Evolutionary conservation across 1,139 yeast genomes (phyloP).

Genomic region (Yamadazyma songkhlaensis): DNA sequence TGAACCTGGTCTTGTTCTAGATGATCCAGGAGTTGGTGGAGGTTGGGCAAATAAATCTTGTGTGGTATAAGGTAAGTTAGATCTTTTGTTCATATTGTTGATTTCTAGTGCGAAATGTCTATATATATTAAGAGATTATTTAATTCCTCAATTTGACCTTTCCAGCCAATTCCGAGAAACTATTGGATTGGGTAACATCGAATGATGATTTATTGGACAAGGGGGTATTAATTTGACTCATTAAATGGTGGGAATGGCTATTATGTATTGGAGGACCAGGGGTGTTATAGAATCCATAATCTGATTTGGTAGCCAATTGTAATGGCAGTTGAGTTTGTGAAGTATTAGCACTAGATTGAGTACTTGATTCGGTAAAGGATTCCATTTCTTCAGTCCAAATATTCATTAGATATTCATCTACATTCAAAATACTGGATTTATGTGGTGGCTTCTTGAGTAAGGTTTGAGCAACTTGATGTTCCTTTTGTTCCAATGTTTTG

Average conservation of each 20-base stretch:
- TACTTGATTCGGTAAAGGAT: background rate
- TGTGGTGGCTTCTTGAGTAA: background rate
- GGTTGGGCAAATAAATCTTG: slow-evolving; percentile 38
- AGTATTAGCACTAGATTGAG: background rate
- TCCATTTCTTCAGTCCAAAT: slow-evolving; percentile 13
- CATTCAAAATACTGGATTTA: slow-evolving; percentile 2
- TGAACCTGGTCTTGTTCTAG: slow-evolving; percentile 10
- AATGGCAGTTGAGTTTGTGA: slow-evolving; percentile 3
- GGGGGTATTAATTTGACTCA: slow-evolving; percentile 1
- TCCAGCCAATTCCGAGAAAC: slow-evolving; percentile 10
- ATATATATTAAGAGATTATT: background rate
- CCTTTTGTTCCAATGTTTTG: slow-evolving; percentile 1
- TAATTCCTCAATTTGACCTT: slow-evolving; percentile 8
- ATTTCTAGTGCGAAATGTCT: background rate
- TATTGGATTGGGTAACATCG: slow-evolving; percentile 7
- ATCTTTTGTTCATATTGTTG: slow-evolving; percentile 24
- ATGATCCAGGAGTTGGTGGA: slow-evolving; percentile 12
- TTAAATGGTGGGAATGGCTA: background rate
- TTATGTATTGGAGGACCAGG: background rate
- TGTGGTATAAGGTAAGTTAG: slow-evolving; percentile 36
- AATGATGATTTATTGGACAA: slow-evolving; percentile 9
- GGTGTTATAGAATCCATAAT: background rate
- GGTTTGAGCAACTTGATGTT: background rate
- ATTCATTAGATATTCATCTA: slow-evolving; percentile 6
- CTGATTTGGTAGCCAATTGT: background rate